phyloP scores from a whole-genome alignment of 345 rosid species.

The Aegle marmelos region DNA sequence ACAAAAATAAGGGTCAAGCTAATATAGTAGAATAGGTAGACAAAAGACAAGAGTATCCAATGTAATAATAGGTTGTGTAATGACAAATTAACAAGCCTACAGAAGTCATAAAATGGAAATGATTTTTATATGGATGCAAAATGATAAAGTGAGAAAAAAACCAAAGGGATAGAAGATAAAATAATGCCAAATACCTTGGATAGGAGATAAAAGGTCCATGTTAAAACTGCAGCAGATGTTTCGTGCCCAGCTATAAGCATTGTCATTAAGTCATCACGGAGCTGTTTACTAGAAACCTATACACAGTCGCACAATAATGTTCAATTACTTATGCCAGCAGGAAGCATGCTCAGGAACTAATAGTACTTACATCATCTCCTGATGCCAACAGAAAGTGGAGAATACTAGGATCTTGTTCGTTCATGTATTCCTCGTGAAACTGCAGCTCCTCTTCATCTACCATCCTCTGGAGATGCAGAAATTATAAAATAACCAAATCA shows the following conservation, averaged over 20 bases:
- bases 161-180: neutral
- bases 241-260: constrained; percentile 99
- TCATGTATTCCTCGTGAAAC: constrained; percentile 90
- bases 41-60: neutral
- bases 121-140: neutral
- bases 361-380: constrained; percentile 76
- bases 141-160: neutral
- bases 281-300: constrained; percentile 95
- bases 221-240: constrained; percentile 92
- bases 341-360: constrained; percentile 2
- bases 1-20: neutral
- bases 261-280: constrained; percentile 97
- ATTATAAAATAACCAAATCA: neutral
- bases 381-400: constrained; percentile 93
- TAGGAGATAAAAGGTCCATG: constrained; percentile 94
- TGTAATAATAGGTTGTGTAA: neutral
- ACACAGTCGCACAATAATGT: constrained; percentile 22
- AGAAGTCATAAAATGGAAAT: neutral
- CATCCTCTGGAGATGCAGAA: constrained; percentile 55
- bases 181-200: constrained; percentile 47
- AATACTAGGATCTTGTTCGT: constrained; percentile 94
- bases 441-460: constrained; percentile 92
- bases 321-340: constrained; percentile 8
- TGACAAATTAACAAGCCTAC: neutral
- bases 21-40: neutral